Base-by-base conservation (phyloP, 306 rosid genomes). In the Pterocarpus santalinus region DNA sequence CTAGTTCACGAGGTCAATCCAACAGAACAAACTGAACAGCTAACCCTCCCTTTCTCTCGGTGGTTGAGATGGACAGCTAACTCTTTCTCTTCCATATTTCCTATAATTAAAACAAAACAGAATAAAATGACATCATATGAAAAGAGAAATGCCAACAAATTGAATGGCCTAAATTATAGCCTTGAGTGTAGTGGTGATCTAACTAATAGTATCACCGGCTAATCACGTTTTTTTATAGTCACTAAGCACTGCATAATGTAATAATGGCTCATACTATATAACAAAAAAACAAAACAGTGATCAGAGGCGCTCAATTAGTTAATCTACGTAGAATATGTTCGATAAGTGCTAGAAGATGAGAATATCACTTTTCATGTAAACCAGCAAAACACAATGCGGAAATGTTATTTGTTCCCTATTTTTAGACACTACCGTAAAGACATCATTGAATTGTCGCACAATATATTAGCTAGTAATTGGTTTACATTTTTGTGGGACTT, bases 1-100 rank as follows among this genome's bases (percentile, higher is more conserved):
- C 8, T 0, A 33, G 73, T 46, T 84, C 86, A 82, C 87, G 79
- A 76, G 90, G 75, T 51, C 65, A 75, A 65, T 57, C 73, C 8
- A 58, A 75, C 69, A 38, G 13, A 81, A 14, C 63, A 30, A 75
- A 75, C 75, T 51, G 71, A 83, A 57, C 47, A 67, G 79, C 85
- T 11, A 65, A 57, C 28, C 28, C 28, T 22, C 28, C 28, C 28
- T 22, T 22, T 22, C 28, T 22, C 28, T 61, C 32, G 44, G 34
- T 1, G 0, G 36, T 69, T 76, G 51, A 33, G 47, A 28, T 35
- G 34, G 78, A 34, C 72, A 61, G 82, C 80, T 49, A 4, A 32
- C 65, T 33, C 33, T 13, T 65, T 12, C 7, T n/a, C 55, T 22
- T 22, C 28, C 79, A 9, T 70, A 53, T 69, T 55, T 73, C 60